Conservation (phyloP, 83 land plant genomes). For the Diphasiastrum complanatum region DNA sequence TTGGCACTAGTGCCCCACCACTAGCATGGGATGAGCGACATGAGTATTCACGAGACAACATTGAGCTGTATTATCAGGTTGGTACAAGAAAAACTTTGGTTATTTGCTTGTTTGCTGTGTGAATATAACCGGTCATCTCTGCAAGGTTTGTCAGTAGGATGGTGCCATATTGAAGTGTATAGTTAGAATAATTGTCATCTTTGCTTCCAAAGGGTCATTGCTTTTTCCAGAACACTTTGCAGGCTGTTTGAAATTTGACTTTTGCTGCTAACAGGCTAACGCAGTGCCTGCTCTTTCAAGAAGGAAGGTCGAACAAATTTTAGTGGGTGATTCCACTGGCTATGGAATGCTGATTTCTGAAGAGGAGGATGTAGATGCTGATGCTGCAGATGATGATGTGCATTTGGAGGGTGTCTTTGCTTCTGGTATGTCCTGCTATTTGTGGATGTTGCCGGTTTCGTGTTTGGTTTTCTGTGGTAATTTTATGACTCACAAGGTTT, state of each 20-base stretch:
- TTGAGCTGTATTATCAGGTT: conserved; percentile 88
- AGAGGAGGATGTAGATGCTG: conserved; percentile 31
- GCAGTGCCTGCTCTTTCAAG: conserved; percentile 49
- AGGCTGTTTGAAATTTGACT: conserved; percentile 1
- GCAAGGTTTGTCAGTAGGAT: background rate
- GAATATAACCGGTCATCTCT: background rate
- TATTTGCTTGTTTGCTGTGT: background rate
- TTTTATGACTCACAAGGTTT: too few species aligned
- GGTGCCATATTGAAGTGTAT: conserved; percentile 1
- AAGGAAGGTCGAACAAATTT: conserved; percentile 34
- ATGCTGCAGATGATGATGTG: conserved; percentile 26
- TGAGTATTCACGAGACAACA: conserved; percentile 55
- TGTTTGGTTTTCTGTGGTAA: too few species aligned
- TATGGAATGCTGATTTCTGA: conserved; percentile 35
- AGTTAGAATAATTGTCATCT: background rate
- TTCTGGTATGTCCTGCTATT: conserved; percentile 17
- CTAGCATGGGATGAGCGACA: conserved; percentile 73
- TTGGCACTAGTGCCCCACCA: conserved; percentile 56
- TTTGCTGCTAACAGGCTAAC: conserved; percentile 42
- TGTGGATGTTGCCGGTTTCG: background rate
- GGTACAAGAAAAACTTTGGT: background rate
- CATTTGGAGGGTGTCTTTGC: conserved; percentile 7
- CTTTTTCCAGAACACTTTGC: background rate
- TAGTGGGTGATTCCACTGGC: conserved; percentile 68
- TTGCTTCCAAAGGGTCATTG: background rate